Evolutionary conservation across 495 filamentous ascomycete species (phyloP), one percentile per base, ranked within the genome.

Genomic region (Pyrenopolyporus hunteri): DNA sequence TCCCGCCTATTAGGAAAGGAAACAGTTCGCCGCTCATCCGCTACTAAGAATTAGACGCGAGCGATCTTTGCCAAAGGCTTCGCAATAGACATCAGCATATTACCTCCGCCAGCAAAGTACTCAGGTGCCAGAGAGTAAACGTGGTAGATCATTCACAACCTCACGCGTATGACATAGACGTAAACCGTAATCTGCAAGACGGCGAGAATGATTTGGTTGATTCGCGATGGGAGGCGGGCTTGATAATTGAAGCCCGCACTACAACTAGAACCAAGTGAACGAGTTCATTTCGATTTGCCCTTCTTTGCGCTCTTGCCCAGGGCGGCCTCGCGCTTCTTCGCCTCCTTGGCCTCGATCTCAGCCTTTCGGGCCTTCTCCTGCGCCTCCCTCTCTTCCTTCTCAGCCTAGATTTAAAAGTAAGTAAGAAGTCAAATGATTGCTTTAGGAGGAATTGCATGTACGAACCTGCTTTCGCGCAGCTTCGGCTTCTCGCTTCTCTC

Each of bases 401-500:
- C 89, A 5, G 80, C 82, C 81, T 84, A 54, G 4, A 33, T 17
- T 35, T 6, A 43, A 1, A 26, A 40, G 45, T 66, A 32, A 67
- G 65, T 37, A 55, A 9, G n/a, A 36, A 10, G 16, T 26, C 9
- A 25, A 22, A 33, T 0, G 8, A 11, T 16, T 2, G 8, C 29
- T 3, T 6, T 42, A 35, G 2, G 6, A 0, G 2, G 26, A 29
- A 4, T 45, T 28, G 9, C n/a, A 1, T 13, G 8, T 45, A 61
- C 78, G 42, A 64, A 82, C 81, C 78, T 79, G 76, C 63, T 80
- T 83, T 57, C 80, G 59, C 6, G 80, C 81, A 19, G 90, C 83
- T 71, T 96, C 93, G 22, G 88, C 87, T 72, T 94, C 94, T 29
- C 94, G 82, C 79, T 89, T 87, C 82, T 96, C 90, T 19, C 87